phyloP scores from a whole-genome alignment of 306 rosid species.

The Ziziphus jujuba region DNA sequence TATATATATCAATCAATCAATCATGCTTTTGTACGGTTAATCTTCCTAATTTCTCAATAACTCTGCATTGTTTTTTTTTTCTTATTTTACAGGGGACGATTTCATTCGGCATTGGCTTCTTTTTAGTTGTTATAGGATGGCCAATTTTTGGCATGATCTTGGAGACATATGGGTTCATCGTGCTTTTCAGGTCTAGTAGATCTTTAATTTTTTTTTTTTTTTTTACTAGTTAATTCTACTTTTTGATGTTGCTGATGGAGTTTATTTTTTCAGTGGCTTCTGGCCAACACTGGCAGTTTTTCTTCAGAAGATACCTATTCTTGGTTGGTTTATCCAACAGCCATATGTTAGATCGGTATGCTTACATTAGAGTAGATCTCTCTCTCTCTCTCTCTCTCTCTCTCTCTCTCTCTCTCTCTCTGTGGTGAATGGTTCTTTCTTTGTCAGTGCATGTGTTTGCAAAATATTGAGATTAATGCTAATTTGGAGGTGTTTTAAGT shows the following conservation, averaged over 20 bases:
- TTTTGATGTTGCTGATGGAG: conserved; percentile 36
- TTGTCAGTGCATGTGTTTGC: no score
- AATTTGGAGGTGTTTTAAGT: no score
- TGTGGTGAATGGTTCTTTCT: no score
- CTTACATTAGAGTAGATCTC: conserved; percentile 17
- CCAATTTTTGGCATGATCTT: conserved; percentile 92
- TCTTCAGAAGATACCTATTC: conserved; percentile 87
- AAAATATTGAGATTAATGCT: no score
- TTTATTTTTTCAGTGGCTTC: conserved; percentile 76
- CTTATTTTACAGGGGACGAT: conserved; percentile 68
- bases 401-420: background rate
- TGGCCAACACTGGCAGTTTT: conserved; percentile 98
- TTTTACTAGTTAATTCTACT: background rate
- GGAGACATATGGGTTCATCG: conserved; percentile 88
- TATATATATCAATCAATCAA: background rate
- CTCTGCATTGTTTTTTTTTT: conserved; percentile 14
- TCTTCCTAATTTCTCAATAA: conserved; percentile 4
- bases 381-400: conserved; percentile 1
- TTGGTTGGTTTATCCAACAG: conserved; percentile 92
- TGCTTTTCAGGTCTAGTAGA: conserved; percentile 76
- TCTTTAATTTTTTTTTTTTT: conserved; percentile 9
- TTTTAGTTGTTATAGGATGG: conserved; percentile 88
- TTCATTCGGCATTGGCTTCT: conserved; percentile 90
- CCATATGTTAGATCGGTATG: conserved; percentile 85
- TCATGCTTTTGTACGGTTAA: background rate